Percentiles rank a stretch among this genome's conserved stretches.
These are phyloP conservation scores for Baorangia bicolor DNA, from an alignment of 768 basidiomycete genomes.

Conservation along the genomic window DNA sequence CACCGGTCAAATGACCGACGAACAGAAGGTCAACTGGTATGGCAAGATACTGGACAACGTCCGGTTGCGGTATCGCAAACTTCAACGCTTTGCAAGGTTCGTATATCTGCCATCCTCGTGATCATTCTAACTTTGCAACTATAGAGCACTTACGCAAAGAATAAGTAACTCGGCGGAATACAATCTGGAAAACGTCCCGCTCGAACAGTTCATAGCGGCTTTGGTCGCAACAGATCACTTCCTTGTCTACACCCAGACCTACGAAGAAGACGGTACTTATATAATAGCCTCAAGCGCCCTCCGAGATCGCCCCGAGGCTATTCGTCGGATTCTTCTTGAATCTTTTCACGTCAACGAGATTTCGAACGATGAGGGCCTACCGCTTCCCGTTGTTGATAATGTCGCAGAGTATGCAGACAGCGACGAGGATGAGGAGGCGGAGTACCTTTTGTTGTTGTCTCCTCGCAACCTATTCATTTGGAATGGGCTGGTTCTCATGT, in stretches of 20 bases:
- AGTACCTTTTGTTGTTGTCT: slow-evolving; percentile 84
- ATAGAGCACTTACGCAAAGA: slow-evolving; percentile 71
- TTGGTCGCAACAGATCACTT: slow-evolving; percentile 87
- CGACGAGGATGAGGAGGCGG: slow-evolving; percentile 56
- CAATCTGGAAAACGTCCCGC: slow-evolving; percentile 65
- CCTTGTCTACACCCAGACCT: slow-evolving; percentile 85
- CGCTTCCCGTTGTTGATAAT: slow-evolving; percentile 41
- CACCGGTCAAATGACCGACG: slow-evolving; percentile 60
- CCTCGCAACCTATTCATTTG: slow-evolving; percentile 86
- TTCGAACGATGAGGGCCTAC: slow-evolving; percentile 47
- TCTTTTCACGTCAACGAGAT: slow-evolving; percentile 79
- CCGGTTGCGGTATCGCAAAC: slow-evolving; percentile 85
- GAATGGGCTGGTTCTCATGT: slow-evolving; percentile 84
- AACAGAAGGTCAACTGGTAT: slow-evolving; percentile 87
- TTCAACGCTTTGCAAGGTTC: slow-evolving; percentile 90
- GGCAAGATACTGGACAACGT: slow-evolving; percentile 92
- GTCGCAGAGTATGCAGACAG: slow-evolving; percentile 41
- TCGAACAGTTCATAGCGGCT: slow-evolving; percentile 76
- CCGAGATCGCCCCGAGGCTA: slow-evolving; percentile 70
- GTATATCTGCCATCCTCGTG: background rate
- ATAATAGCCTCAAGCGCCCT: slow-evolving; percentile 80
- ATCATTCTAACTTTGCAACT: slow-evolving; percentile 4
- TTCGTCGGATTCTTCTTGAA: slow-evolving; percentile 77
- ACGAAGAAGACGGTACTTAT: slow-evolving; percentile 91
- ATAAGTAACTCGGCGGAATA: slow-evolving; percentile 96